Conservation (phyloP, 2,329 filamentous ascomycete genomes). For the Phaeosphaeriaceae sp. region DNA sequence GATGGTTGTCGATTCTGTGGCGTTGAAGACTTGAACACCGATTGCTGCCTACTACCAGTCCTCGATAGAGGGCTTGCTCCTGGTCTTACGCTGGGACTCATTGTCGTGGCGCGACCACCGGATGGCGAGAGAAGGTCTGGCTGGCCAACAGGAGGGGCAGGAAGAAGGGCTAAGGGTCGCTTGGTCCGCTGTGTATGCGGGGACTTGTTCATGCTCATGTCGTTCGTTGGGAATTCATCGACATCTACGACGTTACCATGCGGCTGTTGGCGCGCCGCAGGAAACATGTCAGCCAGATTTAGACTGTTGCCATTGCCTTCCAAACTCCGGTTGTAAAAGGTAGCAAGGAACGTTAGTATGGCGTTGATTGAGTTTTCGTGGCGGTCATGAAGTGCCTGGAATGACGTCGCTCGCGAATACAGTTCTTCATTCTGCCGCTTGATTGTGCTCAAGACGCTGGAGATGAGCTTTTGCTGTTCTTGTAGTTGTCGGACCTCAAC, state of each 20-base stretch:
- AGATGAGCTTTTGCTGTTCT: constrained; percentile 85
- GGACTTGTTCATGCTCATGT: constrained; percentile 42
- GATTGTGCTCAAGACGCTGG: constrained; percentile 78
- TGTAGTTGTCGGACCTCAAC: constrained; percentile 83
- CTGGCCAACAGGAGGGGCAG: constrained; percentile 34
- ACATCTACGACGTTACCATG: constrained; percentile 69
- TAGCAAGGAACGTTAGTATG: constrained; percentile 96
- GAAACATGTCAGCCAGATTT: constrained; percentile 85
- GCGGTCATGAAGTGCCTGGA: constrained; percentile 91
- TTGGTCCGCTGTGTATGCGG: constrained; percentile 47
- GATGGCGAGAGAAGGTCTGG: constrained; percentile 34
- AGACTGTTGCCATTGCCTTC: constrained; percentile 79
- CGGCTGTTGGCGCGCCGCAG: constrained; percentile 64
- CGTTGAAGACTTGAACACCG: constrained; percentile 31
- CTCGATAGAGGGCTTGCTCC: constrained; percentile 32
- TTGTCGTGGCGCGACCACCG: constrained; percentile 37
- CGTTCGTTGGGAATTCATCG: constrained; percentile 58
- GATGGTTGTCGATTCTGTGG: constrained; percentile 23
- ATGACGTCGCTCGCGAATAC: constrained; percentile 85
- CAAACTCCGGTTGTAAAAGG: constrained; percentile 92
- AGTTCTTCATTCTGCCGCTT: constrained; percentile 87
- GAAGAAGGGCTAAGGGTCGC: constrained; percentile 47
- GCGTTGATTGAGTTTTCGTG: constrained; percentile 99
- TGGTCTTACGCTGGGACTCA: constrained; percentile 38
- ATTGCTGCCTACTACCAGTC: constrained; percentile 26